Evolutionary conservation across 1,284 basidiomycete genomes (phyloP).

Genomic region (Violaceomyces palustris): DNA sequence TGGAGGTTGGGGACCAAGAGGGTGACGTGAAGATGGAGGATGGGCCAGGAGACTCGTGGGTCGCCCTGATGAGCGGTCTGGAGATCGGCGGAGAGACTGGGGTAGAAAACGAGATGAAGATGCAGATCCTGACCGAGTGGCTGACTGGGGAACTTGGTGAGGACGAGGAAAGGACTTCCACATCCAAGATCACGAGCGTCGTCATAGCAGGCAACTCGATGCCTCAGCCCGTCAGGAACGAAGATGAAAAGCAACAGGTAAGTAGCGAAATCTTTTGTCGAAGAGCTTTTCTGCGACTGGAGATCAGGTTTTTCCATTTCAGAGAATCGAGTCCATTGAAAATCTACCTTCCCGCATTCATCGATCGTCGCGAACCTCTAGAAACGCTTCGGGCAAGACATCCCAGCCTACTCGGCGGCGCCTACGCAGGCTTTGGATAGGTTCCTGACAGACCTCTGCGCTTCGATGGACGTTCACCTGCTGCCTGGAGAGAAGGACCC

Average conservation of each 20-base stretch:
- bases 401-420: slow-evolving; percentile 12
- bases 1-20: slow-evolving; percentile 1
- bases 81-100: slow-evolving; percentile 56
- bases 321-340: too few relatives aligned
- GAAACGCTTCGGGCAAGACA: slow-evolving; percentile 22
- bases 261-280: too few relatives aligned
- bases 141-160: slow-evolving; percentile 77
- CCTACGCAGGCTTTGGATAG: slow-evolving; percentile 61
- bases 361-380: too few relatives aligned
- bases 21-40: slow-evolving; percentile 1
- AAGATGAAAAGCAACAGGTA: slow-evolving; percentile 21
- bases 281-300: too few relatives aligned
- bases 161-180: slow-evolving; percentile 48
- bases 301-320: too few relatives aligned
- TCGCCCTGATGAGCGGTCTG: slow-evolving; percentile 51
- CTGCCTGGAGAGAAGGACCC: slow-evolving; percentile 82
- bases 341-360: too few relatives aligned
- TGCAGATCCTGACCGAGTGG: slow-evolving; percentile 62
- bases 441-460: slow-evolving; percentile 67
- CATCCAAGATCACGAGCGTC: slow-evolving; percentile 23
- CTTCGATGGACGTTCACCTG: slow-evolving; percentile 59
- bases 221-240: slow-evolving; percentile 13
- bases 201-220: slow-evolving; percentile 43
- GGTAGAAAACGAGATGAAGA: slow-evolving; percentile 21
- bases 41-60: slow-evolving; percentile 19